These are phyloP conservation scores for Aspergillus quadricinctus DNA, from an alignment of 2,329 filamentous ascomycete species.

Conservation along the genomic window DNA sequence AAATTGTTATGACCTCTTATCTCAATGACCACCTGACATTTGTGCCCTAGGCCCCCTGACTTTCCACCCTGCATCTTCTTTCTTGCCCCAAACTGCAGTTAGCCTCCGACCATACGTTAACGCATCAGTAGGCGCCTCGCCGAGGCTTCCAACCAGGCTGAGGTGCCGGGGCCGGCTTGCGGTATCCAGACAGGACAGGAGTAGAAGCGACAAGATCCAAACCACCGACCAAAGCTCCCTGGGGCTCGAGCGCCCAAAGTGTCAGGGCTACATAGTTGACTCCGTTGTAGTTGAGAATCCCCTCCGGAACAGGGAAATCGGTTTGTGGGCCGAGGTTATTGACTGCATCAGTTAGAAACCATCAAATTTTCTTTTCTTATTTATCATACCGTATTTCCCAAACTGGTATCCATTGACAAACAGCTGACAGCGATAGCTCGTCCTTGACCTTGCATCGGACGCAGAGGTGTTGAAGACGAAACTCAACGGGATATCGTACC, in stretches of 20 bases:
- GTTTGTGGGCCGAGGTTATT: slow-evolving; percentile 73
- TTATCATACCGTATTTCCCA: slow-evolving; percentile 48
- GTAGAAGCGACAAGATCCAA: neutral
- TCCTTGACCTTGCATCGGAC: slow-evolving; percentile 10
- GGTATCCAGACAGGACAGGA: neutral
- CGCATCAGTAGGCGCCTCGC: neutral
- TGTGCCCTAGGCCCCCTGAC: neutral
- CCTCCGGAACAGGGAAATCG: slow-evolving; percentile 67
- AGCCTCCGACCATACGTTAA: neutral
- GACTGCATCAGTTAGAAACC: slow-evolving; percentile 4
- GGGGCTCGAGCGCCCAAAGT: slow-evolving; percentile 62
- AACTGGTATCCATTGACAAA: slow-evolving; percentile 77
- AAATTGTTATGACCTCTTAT: neutral
- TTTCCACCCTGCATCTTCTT: neutral
- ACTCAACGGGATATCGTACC: slow-evolving; percentile 53
- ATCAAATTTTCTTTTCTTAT: neutral
- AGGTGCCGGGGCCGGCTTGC: neutral
- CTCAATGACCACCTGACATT: neutral
- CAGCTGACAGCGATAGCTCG: slow-evolving; percentile 60
- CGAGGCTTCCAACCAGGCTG: neutral
- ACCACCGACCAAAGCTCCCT: neutral
- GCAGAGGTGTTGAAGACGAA: slow-evolving; percentile 44
- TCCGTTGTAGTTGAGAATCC: slow-evolving; percentile 66
- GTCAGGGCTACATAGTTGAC: slow-evolving; percentile 65
- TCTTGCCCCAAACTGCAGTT: neutral